Base-by-base conservation (phyloP, 257 asterid species). In the Haberlea rhodopensis region DNA sequence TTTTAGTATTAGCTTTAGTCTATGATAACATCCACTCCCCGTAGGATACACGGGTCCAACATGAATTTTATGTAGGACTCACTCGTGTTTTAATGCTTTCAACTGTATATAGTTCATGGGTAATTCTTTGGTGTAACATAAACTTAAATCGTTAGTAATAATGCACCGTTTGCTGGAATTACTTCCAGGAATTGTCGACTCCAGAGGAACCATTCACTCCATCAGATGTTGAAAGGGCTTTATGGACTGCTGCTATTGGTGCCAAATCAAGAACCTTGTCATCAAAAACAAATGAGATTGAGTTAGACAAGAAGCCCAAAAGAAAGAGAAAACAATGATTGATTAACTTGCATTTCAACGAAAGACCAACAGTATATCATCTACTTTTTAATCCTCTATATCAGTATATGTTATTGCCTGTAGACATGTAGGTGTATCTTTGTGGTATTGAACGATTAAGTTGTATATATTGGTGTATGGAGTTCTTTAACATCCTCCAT, bases 191-290 rank as follows among this genome's bases (percentile, higher is more conserved):
- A 72, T 40, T 91, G 71, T 71, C 88, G 19, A 69, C 66, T n/a
- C 62, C 32, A 28, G 87, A 75, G 32, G 82, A 81, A 27, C 9
- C 19, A 43, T 83, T 86, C 70, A 79, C 85, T 4, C 87, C 96
- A 13, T 88, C 98, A 32, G 96, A 88, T 32, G 84, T 91, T 58
- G 98, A 91, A 79, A 75, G 91, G 82, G 98, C 95, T 1, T 28
- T 88, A 72, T 91, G 98, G 98, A 78, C 95, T 72, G 61, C 72
- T 45, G 78, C 75, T 2, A 23, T 77, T 4, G 74, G 77, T 53
- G 78, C 71, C 67, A 86, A 81, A 69, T 51, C 46, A 40, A 72
- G 32, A 26, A 68, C 57, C 27, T 56, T 48, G 7, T 67, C 85
- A 10, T 15, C 74, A 51, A 74, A 76, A 62, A 55, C 76, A 6